Evolutionary conservation across 345 rosid species (phyloP).

Genomic region (Mangifera indica): DNA sequence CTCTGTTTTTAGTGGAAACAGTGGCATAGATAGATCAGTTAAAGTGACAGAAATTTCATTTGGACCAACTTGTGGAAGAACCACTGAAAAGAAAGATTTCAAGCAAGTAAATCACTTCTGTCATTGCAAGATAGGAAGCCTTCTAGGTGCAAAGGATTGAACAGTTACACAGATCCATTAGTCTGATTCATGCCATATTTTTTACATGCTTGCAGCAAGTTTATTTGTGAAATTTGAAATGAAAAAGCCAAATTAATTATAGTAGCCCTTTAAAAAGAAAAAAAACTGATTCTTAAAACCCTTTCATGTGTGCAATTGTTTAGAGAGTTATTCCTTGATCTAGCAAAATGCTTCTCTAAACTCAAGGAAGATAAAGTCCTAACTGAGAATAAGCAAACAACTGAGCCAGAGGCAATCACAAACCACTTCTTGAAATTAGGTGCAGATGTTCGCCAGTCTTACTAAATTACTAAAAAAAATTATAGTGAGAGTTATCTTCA

Average conservation of each 20-base stretch:
- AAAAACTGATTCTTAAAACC: background rate
- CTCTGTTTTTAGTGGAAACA: background rate
- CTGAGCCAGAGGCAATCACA: background rate
- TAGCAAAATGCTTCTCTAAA: no score
- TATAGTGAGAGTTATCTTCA: background rate
- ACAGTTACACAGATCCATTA: background rate
- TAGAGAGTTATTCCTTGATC: no score
- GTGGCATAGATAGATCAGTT: background rate
- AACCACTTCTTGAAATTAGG: background rate
- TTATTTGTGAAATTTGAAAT: background rate
- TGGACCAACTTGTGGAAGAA: background rate
- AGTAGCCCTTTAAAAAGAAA: background rate
- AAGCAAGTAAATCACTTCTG: background rate
- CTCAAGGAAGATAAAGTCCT: no score
- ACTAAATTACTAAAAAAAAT: background rate
- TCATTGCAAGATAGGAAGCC: background rate
- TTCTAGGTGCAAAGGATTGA: background rate
- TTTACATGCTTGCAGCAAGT: background rate
- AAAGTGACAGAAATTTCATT: background rate
- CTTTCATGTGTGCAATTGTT: no score
- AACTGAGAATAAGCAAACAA: no score
- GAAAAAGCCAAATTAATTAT: background rate
- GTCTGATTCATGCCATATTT: background rate
- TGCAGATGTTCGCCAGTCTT: background rate
- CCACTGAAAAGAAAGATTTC: background rate